Conservation (phyloP, 2,329 filamentous ascomycete genomes). For the Falciphora oryzae region DNA sequence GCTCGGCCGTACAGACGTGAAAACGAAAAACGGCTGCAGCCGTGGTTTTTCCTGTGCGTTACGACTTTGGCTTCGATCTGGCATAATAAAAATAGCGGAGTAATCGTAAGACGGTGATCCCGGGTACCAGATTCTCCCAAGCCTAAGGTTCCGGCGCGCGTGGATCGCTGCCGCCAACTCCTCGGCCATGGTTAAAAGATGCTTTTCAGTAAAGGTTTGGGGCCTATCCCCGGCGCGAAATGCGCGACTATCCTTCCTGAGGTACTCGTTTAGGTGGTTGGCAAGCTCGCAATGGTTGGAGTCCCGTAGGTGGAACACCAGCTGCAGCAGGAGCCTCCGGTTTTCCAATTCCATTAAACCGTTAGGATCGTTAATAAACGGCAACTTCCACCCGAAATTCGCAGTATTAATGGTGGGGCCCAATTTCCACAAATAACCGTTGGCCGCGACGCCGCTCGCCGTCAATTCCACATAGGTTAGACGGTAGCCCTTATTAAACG, state of each 20-base stretch:
- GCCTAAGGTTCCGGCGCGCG: background rate
- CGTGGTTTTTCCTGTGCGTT: background rate
- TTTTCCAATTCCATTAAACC: slow-evolving; percentile 15
- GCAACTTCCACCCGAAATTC: slow-evolving; percentile 12
- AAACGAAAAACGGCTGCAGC: background rate
- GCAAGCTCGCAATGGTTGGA: slow-evolving; percentile 6
- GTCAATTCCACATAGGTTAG: slow-evolving; percentile 17
- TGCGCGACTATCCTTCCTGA: background rate
- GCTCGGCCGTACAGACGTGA: background rate
- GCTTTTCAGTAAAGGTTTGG: background rate
- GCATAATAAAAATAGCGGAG: background rate
- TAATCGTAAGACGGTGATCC: background rate
- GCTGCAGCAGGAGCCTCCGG: slow-evolving; percentile 14
- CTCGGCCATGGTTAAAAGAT: slow-evolving; percentile 5
- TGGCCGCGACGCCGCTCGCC: slow-evolving; percentile 15
- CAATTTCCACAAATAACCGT: slow-evolving; percentile 23
- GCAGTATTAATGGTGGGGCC: slow-evolving; percentile 15
- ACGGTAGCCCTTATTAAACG: slow-evolving; percentile 23
- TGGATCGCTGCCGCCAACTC: slow-evolving; percentile 3
- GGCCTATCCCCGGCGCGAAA: background rate
- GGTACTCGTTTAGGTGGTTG: slow-evolving; percentile 10
- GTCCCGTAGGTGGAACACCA: background rate
- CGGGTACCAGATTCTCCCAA: slow-evolving; percentile 5
- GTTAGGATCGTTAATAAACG: slow-evolving; percentile 11
- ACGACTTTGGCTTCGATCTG: too few species aligned